These are phyloP conservation scores for Rhypophila decipiens DNA, from an alignment of 495 filamentous ascomycete species.

Conservation along the genomic window DNA sequence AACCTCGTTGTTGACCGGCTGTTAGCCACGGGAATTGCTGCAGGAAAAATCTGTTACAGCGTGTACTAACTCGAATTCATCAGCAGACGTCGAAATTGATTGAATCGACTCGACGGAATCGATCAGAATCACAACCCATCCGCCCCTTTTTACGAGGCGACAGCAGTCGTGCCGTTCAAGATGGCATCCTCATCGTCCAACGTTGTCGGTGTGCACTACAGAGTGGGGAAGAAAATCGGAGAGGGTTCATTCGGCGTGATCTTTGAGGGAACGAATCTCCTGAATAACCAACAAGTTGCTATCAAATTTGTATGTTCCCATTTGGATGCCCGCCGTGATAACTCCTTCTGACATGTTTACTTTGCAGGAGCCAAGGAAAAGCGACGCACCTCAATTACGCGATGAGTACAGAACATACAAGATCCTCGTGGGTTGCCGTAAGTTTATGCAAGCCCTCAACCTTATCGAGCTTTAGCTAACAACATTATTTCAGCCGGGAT, in stretches of 20 bases:
- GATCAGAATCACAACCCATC: neutral
- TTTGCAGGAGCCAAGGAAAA: conserved; percentile 88
- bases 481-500: conserved; percentile 66
- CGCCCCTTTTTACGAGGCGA: neutral
- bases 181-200: conserved; percentile 97
- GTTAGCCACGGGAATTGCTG: too few relatives aligned
- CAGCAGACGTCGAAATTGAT: neutral
- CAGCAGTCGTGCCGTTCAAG: conserved; percentile 11
- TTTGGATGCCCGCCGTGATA: neutral
- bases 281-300: conserved; percentile 98
- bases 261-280: conserved; percentile 95
- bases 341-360: neutral
- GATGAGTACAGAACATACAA: conserved; percentile 99
- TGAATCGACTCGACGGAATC: neutral
- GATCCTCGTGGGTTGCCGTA: conserved; percentile 97
- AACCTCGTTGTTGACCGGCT: too few relatives aligned
- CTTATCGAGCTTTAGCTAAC: conserved; percentile 2
- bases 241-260: conserved; percentile 99
- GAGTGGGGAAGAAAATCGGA: conserved; percentile 98
- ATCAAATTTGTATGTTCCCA: conserved; percentile 89
- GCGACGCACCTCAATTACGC: conserved; percentile 93
- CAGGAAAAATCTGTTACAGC: neutral
- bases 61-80: conserved; percentile 1
- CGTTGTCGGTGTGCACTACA: conserved; percentile 97
- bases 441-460: conserved; percentile 51